phyloP scores from a whole-genome alignment of 2,329 filamentous ascomycete genomes.

The Pleurostoma richardsiae region DNA sequence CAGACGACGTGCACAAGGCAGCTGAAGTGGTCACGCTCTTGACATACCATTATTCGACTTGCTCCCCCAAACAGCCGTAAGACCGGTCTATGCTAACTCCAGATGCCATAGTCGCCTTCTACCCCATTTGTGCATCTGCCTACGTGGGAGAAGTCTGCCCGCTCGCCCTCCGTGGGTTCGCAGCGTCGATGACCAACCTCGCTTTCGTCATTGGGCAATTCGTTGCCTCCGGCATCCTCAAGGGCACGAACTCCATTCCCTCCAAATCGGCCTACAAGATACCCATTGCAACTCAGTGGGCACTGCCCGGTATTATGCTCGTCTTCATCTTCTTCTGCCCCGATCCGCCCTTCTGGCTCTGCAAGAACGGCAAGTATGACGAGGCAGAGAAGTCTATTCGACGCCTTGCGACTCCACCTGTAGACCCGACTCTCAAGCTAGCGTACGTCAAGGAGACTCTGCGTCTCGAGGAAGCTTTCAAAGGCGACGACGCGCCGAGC shows the following conservation, averaged over 20 bases:
- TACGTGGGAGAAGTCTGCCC: constrained; percentile 23
- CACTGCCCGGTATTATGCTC: constrained; percentile 4
- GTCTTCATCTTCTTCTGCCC: constrained; percentile 3
- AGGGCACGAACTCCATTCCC: constrained; percentile 1
- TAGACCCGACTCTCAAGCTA: constrained; percentile 18
- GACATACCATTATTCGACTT: no score
- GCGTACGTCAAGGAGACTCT: constrained; percentile 21
- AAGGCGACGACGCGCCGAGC: constrained; percentile 4
- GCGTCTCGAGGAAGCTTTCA: constrained; percentile 13
- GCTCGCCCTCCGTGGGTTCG: constrained; percentile 20
- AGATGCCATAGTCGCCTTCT: constrained; percentile 25
- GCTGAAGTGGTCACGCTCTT: no score
- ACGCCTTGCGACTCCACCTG: constrained; percentile 1
- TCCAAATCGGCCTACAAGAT: constrained; percentile 5
- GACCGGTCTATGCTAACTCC: no score
- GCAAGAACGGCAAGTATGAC: constrained; percentile 4
- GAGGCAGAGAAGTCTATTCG: constrained; percentile 1
- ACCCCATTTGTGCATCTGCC: constrained; percentile 27
- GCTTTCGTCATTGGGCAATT: constrained; percentile 23
- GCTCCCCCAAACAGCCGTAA: no score
- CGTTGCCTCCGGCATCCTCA: constrained; percentile 13
- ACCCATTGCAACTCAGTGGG: constrained; percentile 6
- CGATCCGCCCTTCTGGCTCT: constrained; percentile 6
- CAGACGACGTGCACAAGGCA: no score
- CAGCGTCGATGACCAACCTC: constrained; percentile 21